Evolutionary conservation across 1,284 basidiomycete species (phyloP).

Genomic region (Sanghuangporus baumii): DNA sequence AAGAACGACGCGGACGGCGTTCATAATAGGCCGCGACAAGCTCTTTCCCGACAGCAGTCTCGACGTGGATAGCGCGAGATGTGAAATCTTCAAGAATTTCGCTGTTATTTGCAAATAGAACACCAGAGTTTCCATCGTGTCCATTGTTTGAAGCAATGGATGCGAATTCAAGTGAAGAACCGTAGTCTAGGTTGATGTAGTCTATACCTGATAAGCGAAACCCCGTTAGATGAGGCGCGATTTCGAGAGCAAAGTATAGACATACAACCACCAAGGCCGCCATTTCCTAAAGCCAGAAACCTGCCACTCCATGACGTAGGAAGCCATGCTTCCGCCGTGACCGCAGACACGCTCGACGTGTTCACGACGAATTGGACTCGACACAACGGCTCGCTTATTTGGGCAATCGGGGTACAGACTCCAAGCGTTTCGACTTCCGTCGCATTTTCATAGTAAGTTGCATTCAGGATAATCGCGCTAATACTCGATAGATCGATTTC

Average conservation of each 20-base stretch:
- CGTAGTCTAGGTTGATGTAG: slow-evolving; percentile 24
- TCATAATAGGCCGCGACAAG: slow-evolving; percentile 24
- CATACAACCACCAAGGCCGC: slow-evolving; percentile 18
- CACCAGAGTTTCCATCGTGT: slow-evolving; percentile 25
- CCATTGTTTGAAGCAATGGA: slow-evolving; percentile 27
- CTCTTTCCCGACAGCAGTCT: slow-evolving; percentile 24
- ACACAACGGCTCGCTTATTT: slow-evolving; percentile 10
- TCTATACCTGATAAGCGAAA: slow-evolving; percentile 22
- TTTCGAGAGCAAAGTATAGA: not conserved
- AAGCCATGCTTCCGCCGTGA: slow-evolving; percentile 15
- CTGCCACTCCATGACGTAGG: slow-evolving; percentile 15
- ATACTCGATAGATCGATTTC: not conserved
- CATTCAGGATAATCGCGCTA: slow-evolving; percentile 8
- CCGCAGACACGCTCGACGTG: slow-evolving; percentile 11
- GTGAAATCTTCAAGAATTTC: slow-evolving; percentile 28
- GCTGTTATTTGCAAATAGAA: slow-evolving; percentile 22
- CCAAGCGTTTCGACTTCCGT: slow-evolving; percentile 4
- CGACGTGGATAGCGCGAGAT: slow-evolving; percentile 25
- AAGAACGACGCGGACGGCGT: slow-evolving; percentile 19
- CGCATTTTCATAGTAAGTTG: slow-evolving; percentile 4
- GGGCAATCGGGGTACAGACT: not conserved
- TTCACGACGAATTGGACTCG: slow-evolving; percentile 14
- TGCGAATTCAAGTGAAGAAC: slow-evolving; percentile 23
- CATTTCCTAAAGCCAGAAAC: slow-evolving; percentile 16
- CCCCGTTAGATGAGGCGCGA: not conserved